Evolutionary conservation across 2,329 filamentous ascomycete species (phyloP), one percentile per base, ranked within the genome.

Genomic region (Atkinsonella hypoxylon): DNA sequence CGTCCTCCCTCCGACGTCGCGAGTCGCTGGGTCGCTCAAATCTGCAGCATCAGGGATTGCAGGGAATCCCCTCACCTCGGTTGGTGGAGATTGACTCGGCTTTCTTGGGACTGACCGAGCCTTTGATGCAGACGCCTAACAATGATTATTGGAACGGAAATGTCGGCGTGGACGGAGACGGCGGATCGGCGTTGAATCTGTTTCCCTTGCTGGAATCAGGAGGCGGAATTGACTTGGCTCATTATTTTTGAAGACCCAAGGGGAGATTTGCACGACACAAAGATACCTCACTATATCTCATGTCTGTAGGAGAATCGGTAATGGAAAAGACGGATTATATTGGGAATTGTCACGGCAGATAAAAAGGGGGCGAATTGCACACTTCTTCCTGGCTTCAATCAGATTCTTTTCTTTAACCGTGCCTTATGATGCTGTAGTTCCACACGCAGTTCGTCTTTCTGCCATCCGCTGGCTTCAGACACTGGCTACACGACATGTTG

Each of bases 181-280:
- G 70, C 55, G 69, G 51, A 59, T 75, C 59, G 58, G 72, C 53
- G 54, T 50, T 78, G 20, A 78, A 78, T 48, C 50, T 78, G 13
- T 78, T 78, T 55, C 70, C 75, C 1, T 53, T 78, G 45, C 59
- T 78, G 36, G 75, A 78, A 38, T 69, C 69, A 0, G 72, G 74
- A 1, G 75, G 75, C 0, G 74, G 75, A 8, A 78, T 78, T 49
- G 75, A 78, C 57, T 61, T 78, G 40, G 73, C 67, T 8, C 67
- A 70, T 53, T 65, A 69, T 52, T 55, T 68, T 18, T 68, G 31
- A 53, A 39, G 9, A 20, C 42, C 6, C 49, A 53, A 34, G 2
- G 26, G 26, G 26, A 26, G 26, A 26, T 26, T 6, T 26, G 26
- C 26, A 26, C 26, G 26, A 26, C 26, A 26, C 26, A 26, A 7